Evolutionary conservation across 2,329 filamentous ascomycete species (phyloP).

Genomic region (Ophiosphaerella narmari): DNA sequence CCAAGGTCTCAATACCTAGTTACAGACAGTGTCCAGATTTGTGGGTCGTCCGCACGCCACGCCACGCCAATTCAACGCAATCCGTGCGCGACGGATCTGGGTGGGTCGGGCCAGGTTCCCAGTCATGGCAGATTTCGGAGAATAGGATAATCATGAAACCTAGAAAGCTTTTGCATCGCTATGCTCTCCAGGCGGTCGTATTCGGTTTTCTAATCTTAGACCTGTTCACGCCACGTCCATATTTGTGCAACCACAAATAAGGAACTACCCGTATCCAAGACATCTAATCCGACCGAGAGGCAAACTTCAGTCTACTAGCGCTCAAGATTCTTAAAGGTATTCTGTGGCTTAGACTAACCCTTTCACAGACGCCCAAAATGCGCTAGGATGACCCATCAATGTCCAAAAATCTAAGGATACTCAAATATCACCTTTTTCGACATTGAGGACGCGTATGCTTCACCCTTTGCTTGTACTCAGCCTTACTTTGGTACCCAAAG

Average conservation of each 20-base stretch:
- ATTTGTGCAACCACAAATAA: no score
- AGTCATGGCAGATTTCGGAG: slow-evolving; percentile 14
- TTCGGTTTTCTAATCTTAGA: background rate
- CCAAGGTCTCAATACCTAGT: no score
- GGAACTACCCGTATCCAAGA: no score
- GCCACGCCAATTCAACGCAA: background rate
- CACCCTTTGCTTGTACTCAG: slow-evolving; percentile 1
- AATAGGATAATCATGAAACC: slow-evolving; percentile 22
- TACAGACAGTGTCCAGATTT: background rate
- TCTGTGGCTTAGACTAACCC: no score
- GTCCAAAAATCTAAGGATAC: background rate
- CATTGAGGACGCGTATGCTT: slow-evolving; percentile 31
- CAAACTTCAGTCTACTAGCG: no score
- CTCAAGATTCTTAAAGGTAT: no score
- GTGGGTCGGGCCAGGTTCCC: background rate
- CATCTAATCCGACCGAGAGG: no score
- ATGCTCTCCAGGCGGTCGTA: background rate
- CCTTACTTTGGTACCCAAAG: background rate
- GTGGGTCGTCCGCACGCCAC: background rate
- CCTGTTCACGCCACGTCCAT: background rate
- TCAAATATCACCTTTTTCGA: slow-evolving; percentile 4
- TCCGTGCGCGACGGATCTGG: background rate
- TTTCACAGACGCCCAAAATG: no score
- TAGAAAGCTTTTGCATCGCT: slow-evolving; percentile 3
- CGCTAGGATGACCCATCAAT: no score